Conservation (phyloP, 2,329 filamentous ascomycete species). For the Colletotrichum cordylinicola region DNA sequence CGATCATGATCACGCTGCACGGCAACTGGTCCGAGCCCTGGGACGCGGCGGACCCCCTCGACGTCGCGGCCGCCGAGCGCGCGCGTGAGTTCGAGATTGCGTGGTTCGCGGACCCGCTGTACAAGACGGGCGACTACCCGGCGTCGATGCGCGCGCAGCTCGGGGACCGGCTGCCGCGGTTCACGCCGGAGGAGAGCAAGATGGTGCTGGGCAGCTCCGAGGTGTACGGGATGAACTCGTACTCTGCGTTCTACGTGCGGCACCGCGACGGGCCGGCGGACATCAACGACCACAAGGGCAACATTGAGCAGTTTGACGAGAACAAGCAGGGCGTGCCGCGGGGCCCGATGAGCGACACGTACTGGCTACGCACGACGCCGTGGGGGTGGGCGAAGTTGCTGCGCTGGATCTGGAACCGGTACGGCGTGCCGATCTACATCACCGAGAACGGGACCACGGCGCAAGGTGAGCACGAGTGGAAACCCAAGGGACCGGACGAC, state of each 20-base stretch:
- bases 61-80: constrained; percentile 42
- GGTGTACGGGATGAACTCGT: constrained; percentile 49
- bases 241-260: constrained; percentile 43
- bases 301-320: constrained; percentile 39
- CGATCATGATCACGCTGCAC: constrained; percentile 45
- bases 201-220: constrained; percentile 42
- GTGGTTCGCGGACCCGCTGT: constrained; percentile 46
- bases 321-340: constrained; percentile 38
- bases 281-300: constrained; percentile 44
- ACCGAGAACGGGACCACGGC: constrained; percentile 49
- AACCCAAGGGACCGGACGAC: constrained; percentile 32
- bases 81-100: constrained; percentile 46
- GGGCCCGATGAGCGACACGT: constrained; percentile 41
- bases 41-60: constrained; percentile 37
- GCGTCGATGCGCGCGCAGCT: constrained; percentile 43
- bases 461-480: constrained; percentile 40
- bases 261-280: constrained; percentile 40
- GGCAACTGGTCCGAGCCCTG: constrained; percentile 48
- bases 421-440: constrained; percentile 45
- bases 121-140: constrained; percentile 43
- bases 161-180: constrained; percentile 39
- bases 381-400: constrained; percentile 43
- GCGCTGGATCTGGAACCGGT: constrained; percentile 45
- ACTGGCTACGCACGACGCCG: constrained; percentile 43
- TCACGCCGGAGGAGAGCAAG: constrained; percentile 43